phyloP scores from a whole-genome alignment of 805 yeast genomes.

The Wickerhamomyces kurtzmanii region DNA sequence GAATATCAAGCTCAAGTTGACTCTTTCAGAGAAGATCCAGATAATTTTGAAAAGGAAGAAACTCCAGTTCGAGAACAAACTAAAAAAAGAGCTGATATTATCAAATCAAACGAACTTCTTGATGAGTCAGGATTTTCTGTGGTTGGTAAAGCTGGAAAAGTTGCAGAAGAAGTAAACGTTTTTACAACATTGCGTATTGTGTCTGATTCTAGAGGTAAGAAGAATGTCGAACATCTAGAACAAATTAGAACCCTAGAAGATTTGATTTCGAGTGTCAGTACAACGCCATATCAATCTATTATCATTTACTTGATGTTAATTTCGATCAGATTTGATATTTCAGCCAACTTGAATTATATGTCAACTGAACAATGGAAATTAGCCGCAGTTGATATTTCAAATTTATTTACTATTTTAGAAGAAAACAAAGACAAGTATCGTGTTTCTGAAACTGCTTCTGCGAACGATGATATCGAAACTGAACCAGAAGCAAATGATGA shows the following conservation, averaged over 20 bases:
- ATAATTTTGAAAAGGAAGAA: conserved; percentile 52
- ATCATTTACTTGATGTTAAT: conserved; percentile 71
- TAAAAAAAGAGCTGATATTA: conserved; percentile 17
- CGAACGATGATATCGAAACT: conserved; percentile 60
- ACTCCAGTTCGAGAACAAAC: conserved; percentile 18
- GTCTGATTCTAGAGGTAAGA: conserved; percentile 90
- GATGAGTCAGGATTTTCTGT: conserved; percentile 20
- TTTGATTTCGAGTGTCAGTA: conserved; percentile 35
- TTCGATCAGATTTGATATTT: conserved; percentile 81
- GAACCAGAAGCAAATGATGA: conserved; percentile 56
- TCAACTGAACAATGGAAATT: conserved; percentile 74
- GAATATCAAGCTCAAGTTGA: conserved; percentile 56
- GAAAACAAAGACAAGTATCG: conserved; percentile 44
- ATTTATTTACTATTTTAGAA: conserved; percentile 63
- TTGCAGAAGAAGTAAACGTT: conserved; percentile 25
- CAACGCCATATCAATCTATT: conserved; percentile 65
- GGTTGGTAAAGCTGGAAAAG: conserved; percentile 21
- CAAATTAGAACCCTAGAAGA: conserved; percentile 67
- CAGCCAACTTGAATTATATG: conserved; percentile 58
- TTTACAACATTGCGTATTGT: conserved; percentile 68
- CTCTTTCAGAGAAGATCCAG: conserved; percentile 60
- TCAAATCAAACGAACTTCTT: too few relatives aligned
- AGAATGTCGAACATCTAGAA: conserved; percentile 76
- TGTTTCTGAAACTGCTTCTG: conserved; percentile 65
- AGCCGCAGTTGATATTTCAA: conserved; percentile 51